Evolutionary conservation across 306 rosid genomes (phyloP).

Genomic region (Castanea crenata): DNA sequence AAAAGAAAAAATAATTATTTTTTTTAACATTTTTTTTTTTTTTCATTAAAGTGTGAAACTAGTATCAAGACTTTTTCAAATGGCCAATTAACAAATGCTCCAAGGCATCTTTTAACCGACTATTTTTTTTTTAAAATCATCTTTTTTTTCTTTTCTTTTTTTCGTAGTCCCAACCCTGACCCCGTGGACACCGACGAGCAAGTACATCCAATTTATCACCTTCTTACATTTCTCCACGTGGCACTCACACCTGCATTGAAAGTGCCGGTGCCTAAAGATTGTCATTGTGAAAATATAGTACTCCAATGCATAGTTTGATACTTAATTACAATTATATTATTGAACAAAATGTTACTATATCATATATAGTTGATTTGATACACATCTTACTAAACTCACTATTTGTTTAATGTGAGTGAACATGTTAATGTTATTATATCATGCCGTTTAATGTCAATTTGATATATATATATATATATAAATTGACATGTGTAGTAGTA

Average conservation of each 20-base stretch:
- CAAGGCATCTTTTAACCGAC: no score
- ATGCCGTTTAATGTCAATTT: constrained; percentile 39
- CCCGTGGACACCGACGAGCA: constrained; percentile 67
- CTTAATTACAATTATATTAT: no score
- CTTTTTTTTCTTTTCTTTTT: no score
- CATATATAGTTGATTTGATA: neutral
- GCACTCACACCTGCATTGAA: constrained; percentile 32
- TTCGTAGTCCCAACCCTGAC: constrained; percentile 54
- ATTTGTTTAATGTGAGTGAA: constrained; percentile 14
- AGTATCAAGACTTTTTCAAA: no score
- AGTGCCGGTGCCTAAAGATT: constrained; percentile 49
- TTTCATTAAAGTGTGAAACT: no score
- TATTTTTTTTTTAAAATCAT: neutral
- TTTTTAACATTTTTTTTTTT: no score
- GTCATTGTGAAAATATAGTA: constrained; percentile 18
- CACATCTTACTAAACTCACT: constrained; percentile 27
- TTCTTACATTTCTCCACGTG: constrained; percentile 75
- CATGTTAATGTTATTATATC: constrained; percentile 28
- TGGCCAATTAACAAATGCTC: fast-evolving
- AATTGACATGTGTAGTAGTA: constrained; percentile 38
- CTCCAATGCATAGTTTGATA: no score
- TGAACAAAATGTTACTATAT: no score
- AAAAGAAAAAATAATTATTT: no score
- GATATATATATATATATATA: neutral
- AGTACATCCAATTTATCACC: constrained; percentile 44